Percentiles rank a stretch among this genome's conserved stretches.
Conservation (phyloP, 1,284 basidiomycete genomes). For the Apiotrichum gamsii region DNA sequence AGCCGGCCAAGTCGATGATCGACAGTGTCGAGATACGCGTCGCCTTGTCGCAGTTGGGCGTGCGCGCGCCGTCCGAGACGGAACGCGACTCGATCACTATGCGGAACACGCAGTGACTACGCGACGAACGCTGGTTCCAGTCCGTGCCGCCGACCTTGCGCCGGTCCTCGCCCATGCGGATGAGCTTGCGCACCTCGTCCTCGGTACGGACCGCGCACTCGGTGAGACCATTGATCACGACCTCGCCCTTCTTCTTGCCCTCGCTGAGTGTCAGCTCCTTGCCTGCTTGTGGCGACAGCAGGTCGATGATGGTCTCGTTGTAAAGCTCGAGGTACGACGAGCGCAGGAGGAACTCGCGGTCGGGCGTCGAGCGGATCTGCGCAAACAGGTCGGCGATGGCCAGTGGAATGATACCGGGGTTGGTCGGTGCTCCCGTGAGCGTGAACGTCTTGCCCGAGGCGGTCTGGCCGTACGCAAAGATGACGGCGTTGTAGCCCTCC, state of each 20-base stretch:
- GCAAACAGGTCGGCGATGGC: slow-evolving; percentile 60
- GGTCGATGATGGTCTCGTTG: slow-evolving; percentile 81
- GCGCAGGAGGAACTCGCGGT: slow-evolving; percentile 82
- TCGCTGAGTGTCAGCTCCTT: slow-evolving; percentile 43
- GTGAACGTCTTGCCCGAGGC: slow-evolving; percentile 85
- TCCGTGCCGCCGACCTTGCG: slow-evolving; percentile 89
- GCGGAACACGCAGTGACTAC: slow-evolving; percentile 88
- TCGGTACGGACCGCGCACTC: slow-evolving; percentile 73
- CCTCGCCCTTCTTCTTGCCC: slow-evolving; percentile 46
- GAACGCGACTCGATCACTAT: slow-evolving; percentile 54
- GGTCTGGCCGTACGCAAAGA: slow-evolving; percentile 77
- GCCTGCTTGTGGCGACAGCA: slow-evolving; percentile 33
- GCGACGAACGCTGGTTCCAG: slow-evolving; percentile 90
- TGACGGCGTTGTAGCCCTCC: slow-evolving; percentile 92
- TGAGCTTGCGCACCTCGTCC: slow-evolving; percentile 74
- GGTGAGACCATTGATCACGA: slow-evolving; percentile 46
- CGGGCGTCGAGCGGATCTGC: slow-evolving; percentile 46
- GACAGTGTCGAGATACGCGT: slow-evolving; percentile 62
- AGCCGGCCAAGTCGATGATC: slow-evolving; percentile 78
- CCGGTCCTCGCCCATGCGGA: slow-evolving; percentile 78
- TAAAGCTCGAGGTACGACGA: slow-evolving; percentile 96
- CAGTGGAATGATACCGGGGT: slow-evolving; percentile 91
- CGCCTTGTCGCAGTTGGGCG: slow-evolving; percentile 29
- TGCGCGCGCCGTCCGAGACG: slow-evolving; percentile 11
- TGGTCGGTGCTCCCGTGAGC: slow-evolving; percentile 68